Evolutionary conservation across 106 monocot species (phyloP).

Genomic region (Dioscorea dumetorum): DNA sequence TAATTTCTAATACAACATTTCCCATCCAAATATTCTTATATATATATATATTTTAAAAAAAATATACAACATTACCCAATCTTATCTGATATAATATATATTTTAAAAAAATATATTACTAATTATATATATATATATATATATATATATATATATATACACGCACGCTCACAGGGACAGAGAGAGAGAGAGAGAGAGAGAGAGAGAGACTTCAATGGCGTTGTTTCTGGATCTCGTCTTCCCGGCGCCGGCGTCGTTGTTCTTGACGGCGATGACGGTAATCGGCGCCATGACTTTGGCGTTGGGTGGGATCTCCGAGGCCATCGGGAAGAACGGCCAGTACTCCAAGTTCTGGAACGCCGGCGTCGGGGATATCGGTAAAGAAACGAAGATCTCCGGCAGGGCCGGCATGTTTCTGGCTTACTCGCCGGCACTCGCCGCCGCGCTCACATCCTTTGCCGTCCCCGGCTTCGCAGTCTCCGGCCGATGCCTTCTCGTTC

Average conservation of each 20-base stretch:
- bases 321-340: constrained; percentile 26
- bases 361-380: background rate
- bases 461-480: constrained; percentile 18
- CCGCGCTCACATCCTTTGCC: constrained; percentile 26
- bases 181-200: too few relatives aligned
- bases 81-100: too few relatives aligned
- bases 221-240: constrained; percentile 15
- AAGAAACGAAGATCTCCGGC: constrained; percentile 15
- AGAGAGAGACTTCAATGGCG: too few relatives aligned
- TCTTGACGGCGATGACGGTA: constrained; percentile 27
- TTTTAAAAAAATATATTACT: too few relatives aligned
- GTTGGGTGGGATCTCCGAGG: constrained; percentile 25
- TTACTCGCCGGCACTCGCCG: constrained; percentile 41
- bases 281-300: constrained; percentile 10
- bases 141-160: too few relatives aligned
- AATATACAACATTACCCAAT: too few relatives aligned
- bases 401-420: constrained; percentile 36
- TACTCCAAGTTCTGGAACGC: constrained; percentile 70
- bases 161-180: too few relatives aligned
- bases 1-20: too few relatives aligned
- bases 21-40: too few relatives aligned
- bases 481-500: constrained; percentile 2
- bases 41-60: too few relatives aligned
- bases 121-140: too few relatives aligned
- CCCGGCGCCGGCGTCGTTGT: constrained; percentile 35